phyloP scores from a whole-genome alignment of 768 basidiomycete genomes.

The Galerina marginata region DNA sequence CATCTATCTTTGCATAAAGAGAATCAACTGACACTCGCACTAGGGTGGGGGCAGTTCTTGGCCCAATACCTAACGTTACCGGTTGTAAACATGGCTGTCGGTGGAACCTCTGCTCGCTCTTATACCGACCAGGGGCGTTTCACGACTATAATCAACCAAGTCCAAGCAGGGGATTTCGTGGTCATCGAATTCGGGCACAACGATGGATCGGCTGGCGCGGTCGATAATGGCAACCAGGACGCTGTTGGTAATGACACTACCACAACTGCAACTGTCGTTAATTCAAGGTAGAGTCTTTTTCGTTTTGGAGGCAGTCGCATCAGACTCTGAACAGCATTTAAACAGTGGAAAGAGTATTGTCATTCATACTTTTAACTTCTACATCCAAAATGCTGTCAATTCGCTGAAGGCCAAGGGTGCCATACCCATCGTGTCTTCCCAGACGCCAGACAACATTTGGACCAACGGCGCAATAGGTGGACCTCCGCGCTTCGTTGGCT shows the following conservation, averaged over 20 bases:
- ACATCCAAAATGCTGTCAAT: constrained; percentile 49
- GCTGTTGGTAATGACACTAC: constrained; percentile 45
- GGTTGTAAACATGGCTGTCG: constrained; percentile 52
- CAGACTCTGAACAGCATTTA: neutral
- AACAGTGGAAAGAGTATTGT: constrained; percentile 42
- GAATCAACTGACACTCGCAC: neutral
- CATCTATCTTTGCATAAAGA: neutral
- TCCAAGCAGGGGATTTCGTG: constrained; percentile 45
- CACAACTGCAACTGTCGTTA: constrained; percentile 40
- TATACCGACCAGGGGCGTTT: constrained; percentile 56
- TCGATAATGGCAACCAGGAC: constrained; percentile 48
- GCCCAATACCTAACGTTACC: constrained; percentile 46
- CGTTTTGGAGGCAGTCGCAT: too few relatives aligned
- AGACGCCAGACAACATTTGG: constrained; percentile 55
- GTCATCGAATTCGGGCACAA: constrained; percentile 57
- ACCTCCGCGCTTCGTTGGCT: constrained; percentile 49
- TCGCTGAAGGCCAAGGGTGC: constrained; percentile 51
- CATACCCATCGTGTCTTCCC: constrained; percentile 51
- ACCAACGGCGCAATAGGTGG: constrained; percentile 37
- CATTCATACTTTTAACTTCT: constrained; percentile 52
- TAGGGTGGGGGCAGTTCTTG: constrained; percentile 53
- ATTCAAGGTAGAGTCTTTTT: constrained; percentile 33
- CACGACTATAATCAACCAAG: constrained; percentile 44
- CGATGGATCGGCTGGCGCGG: constrained; percentile 41
- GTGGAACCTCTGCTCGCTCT: constrained; percentile 50